Conservation (phyloP, 306 rosid species). For the Vigna radiata region DNA sequence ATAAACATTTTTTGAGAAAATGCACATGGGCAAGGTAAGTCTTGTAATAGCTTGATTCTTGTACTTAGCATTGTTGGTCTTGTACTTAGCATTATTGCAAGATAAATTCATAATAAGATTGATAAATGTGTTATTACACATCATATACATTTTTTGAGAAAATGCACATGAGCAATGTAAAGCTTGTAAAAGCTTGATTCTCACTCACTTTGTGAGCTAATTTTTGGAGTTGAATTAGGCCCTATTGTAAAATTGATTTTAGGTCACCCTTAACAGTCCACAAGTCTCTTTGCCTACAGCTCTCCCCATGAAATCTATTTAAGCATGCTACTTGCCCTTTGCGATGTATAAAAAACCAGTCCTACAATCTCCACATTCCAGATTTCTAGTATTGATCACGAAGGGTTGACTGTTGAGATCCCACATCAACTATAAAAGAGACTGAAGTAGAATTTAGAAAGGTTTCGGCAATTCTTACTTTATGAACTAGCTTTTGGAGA, state of each 20-base stretch:
- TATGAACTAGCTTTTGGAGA: neutral
- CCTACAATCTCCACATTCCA: neutral
- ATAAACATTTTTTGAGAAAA: neutral
- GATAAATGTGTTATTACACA: slow-evolving; percentile 19
- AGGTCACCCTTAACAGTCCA: neutral
- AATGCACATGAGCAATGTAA: neutral
- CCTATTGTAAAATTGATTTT: neutral
- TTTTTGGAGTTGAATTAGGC: neutral
- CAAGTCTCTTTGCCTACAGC: neutral
- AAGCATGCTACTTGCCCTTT: neutral
- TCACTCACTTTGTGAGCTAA: neutral
- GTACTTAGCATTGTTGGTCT: neutral
- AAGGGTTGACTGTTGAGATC: neutral
- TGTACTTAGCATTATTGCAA: neutral
- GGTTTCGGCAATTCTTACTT: neutral
- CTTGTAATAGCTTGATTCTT: neutral
- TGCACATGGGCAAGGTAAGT: neutral
- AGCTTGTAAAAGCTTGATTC: neutral
- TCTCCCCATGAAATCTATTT: neutral
- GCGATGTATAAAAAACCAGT: neutral
- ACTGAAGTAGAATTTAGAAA: neutral
- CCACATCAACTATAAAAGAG: neutral
- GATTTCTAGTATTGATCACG: neutral
- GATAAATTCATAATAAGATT: slow-evolving; percentile 25
- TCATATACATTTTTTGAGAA: neutral